These are phyloP conservation scores for Ophiorrhiza pumila DNA, from an alignment of 257 asterid species.

Conservation along the genomic window DNA sequence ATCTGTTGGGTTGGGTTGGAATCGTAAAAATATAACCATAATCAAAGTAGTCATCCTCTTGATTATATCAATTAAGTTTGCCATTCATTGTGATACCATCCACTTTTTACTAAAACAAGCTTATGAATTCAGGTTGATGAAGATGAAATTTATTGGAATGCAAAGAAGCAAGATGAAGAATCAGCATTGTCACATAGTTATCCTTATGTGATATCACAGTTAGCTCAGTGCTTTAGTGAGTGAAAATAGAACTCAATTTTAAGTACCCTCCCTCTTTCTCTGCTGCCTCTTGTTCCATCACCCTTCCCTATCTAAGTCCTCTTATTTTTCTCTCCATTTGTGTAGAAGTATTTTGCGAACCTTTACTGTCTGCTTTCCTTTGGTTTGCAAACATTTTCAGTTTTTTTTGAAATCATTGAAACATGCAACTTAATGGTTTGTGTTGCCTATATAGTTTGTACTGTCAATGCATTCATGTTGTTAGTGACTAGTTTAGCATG, in stretches of 20 bases:
- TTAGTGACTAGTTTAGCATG: neutral
- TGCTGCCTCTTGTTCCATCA: neutral
- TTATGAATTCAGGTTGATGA: constrained; percentile 67
- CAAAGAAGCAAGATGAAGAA: constrained; percentile 51
- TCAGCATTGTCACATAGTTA: constrained; percentile 52
- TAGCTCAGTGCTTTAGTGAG: constrained; percentile 87
- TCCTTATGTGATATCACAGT: constrained; percentile 72
- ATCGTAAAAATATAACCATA: neutral
- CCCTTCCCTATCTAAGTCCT: neutral
- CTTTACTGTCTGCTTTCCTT: neutral
- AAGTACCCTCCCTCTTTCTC: neutral
- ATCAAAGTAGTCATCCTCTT: constrained; percentile 6
- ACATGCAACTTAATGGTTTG: neutral
- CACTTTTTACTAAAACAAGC: constrained; percentile 28
- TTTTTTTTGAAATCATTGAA: neutral
- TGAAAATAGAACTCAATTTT: constrained; percentile 30
- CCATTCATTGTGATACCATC: constrained; percentile 1
- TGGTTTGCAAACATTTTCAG: neutral
- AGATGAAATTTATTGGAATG: constrained; percentile 60
- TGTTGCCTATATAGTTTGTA: neutral
- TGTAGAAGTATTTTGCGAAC: neutral
- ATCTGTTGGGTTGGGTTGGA: neutral
- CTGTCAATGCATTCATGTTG: neutral
- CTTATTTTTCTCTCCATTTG: neutral
- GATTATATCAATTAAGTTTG: neutral